Evolutionary conservation across 495 filamentous ascomycete species (phyloP).

Genomic region (Penicillium cataractarum): DNA sequence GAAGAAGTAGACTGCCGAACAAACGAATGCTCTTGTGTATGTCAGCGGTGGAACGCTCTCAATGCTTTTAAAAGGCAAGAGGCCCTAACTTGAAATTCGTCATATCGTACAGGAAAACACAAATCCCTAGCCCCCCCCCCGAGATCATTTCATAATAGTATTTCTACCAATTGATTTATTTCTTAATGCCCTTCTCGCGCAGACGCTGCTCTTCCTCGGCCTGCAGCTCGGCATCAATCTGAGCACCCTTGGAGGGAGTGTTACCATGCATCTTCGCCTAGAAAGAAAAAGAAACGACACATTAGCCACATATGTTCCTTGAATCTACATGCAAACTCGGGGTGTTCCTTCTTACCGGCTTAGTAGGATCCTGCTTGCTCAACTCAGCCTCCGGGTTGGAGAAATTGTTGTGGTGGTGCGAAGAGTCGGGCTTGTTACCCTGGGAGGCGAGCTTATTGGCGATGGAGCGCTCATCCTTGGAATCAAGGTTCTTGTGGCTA

Average conservation of each 20-base stretch:
- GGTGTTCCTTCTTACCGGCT: slow-evolving; percentile 57
- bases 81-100: slow-evolving; percentile 7
- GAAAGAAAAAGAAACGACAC: background rate
- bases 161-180: slow-evolving; percentile 28
- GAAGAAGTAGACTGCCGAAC: background rate
- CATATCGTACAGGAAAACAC: slow-evolving; percentile 29
- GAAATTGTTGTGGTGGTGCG: slow-evolving; percentile 39
- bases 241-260: slow-evolving; percentile 68
- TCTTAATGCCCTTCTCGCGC: slow-evolving; percentile 61
- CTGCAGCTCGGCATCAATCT: slow-evolving; percentile 71
- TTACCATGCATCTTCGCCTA: slow-evolving; percentile 75
- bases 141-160: slow-evolving; percentile 19
- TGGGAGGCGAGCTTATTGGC: slow-evolving; percentile 74
- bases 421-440: slow-evolving; percentile 40
- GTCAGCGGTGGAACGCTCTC: background rate
- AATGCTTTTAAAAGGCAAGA: slow-evolving; percentile 7
- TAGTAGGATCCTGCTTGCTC: slow-evolving; percentile 65
- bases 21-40: background rate
- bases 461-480: slow-evolving; percentile 81
- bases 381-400: slow-evolving; percentile 58
- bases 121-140: slow-evolving; percentile 5
- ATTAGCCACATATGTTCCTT: slow-evolving; percentile 4
- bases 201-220: slow-evolving; percentile 69
- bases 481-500: slow-evolving; percentile 70
- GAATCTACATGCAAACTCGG: background rate